Conservation (phyloP, 352 stramenopile species). For the Phytophthora nicotianae region DNA sequence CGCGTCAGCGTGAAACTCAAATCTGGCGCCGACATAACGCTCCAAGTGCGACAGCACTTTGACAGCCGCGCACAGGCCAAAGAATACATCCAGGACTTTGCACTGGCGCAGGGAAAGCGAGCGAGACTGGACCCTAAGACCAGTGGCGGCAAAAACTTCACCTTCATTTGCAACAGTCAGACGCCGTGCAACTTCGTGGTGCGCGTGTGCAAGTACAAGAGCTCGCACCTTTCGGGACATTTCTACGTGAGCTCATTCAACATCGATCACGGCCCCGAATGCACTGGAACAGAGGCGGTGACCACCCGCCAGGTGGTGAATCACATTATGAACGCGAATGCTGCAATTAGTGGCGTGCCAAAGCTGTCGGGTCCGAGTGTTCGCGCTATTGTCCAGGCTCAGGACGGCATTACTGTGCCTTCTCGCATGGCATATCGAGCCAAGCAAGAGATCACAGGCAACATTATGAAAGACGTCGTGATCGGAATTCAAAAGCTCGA, state of each 20-base stretch:
- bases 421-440: slow-evolving; percentile 48
- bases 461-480: slow-evolving; percentile 38
- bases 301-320: slow-evolving; percentile 52
- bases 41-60: slow-evolving; percentile 46
- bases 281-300: slow-evolving; percentile 39
- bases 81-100: slow-evolving; percentile 56
- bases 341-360: slow-evolving; percentile 32
- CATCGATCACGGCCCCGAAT: slow-evolving; percentile 36
- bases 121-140: slow-evolving; percentile 40
- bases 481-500: slow-evolving; percentile 53
- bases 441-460: slow-evolving; percentile 32
- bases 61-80: slow-evolving; percentile 37
- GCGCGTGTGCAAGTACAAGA: slow-evolving; percentile 41
- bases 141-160: slow-evolving; percentile 60
- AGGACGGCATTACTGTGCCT: slow-evolving; percentile 45
- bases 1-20: slow-evolving; percentile 34
- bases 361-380: slow-evolving; percentile 43
- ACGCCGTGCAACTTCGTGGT: slow-evolving; percentile 53
- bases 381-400: slow-evolving; percentile 41
- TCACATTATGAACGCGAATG: slow-evolving; percentile 35
- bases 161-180: slow-evolving; percentile 48
- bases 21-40: slow-evolving; percentile 36
- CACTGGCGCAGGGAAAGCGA: slow-evolving; percentile 52
- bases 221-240: slow-evolving; percentile 26
- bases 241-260: slow-evolving; percentile 50